Base-by-base conservation (phyloP, 164 flowering plant species). In the Berberis thunbergii region DNA sequence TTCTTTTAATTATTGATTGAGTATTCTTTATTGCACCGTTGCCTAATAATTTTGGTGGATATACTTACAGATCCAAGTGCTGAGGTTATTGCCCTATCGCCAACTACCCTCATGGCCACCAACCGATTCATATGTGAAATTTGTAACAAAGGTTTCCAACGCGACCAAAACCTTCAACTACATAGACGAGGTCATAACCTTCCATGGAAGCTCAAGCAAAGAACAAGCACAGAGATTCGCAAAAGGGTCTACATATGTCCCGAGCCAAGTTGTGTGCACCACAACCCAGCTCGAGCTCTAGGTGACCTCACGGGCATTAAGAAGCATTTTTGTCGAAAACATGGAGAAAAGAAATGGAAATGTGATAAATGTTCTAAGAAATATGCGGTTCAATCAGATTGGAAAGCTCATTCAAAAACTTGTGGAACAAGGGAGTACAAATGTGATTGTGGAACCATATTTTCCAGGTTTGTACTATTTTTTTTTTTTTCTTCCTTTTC, bases 331-430 rank as follows among this genome's bases (percentile, higher is more conserved):
- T 64, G 80, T 66, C 45, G 88, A 45, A 84, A 84, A 50, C 88
- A 84, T 56, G 88, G 88, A 0, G 88, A 84, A 77, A 84, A 82
- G 78, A 84, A 84, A 55, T 84, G 86, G 86, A 80, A 84, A 68
- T 84, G 88, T 55, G 86, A 80, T 0, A 84, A 80, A 64, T 84
- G 88, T 64, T 74, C 84, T 1, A 84, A 84, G 80, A 80, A 76
- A 50, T 84, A 84, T 48, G 88, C 88, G 1, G 88, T 84, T 4
- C 88, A 82, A 49, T 82, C 86, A 0, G 88, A 84, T 41, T 81
- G 82, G 88, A 84, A 84, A 61, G 88, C 88, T 46, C 88, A 84
- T 65, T 69, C 75, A 3, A 84, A 84, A 66, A 80, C 79, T 6
- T 84, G 88, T 67, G 88, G 85, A 8, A 76, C 84, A 0, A 75